Evolutionary conservation across 2,329 filamentous ascomycete genomes (phyloP).

Genomic region (Beauveria sp.): DNA sequence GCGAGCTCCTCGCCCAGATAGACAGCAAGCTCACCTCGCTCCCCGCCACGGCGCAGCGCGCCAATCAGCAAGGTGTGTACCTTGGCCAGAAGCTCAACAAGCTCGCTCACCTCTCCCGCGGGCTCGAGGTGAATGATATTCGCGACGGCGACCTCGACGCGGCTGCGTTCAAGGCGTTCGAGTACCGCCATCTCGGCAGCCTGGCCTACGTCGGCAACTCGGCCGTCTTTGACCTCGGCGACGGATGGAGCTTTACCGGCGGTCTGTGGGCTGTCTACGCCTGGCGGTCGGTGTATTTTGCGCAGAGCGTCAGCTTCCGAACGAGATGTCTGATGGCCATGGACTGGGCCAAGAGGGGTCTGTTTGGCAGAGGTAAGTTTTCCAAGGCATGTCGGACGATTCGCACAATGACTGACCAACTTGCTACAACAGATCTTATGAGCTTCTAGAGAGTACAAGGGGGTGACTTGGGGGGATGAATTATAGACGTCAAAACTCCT

Average conservation of each 20-base stretch:
- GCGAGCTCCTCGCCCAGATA: conserved; percentile 82
- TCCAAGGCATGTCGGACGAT: not conserved
- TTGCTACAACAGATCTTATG: conserved; percentile 25
- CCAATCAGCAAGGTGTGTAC: conserved; percentile 92
- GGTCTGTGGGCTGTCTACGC: conserved; percentile 91
- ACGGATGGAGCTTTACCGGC: conserved; percentile 70
- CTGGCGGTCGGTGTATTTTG: conserved; percentile 95
- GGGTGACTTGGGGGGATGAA: not conserved
- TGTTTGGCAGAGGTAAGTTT: conserved; percentile 85
- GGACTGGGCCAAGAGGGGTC: conserved; percentile 95
- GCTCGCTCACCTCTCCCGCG: conserved; percentile 68
- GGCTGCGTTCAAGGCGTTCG: conserved; percentile 87
- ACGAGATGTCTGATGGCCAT: conserved; percentile 86
- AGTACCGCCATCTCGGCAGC: conserved; percentile 86
- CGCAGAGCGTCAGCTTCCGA: conserved; percentile 88
- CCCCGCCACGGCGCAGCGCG: conserved; percentile 90
- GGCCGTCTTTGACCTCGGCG: conserved; percentile 82
- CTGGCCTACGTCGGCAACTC: conserved; percentile 95
- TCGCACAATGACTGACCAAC: not conserved
- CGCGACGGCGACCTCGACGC: conserved; percentile 86
- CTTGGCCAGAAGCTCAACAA: conserved; percentile 92
- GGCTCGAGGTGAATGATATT: conserved; percentile 71
- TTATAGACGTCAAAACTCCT: too few relatives aligned
- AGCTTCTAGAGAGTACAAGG: conserved; percentile 19
- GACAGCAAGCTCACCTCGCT: conserved; percentile 91